Evolutionary conservation across 225 moss, liverwort and hornwort species (phyloP), one percentile per base, ranked within the genome.

Genomic region (Antitrichia curtipendula): DNA sequence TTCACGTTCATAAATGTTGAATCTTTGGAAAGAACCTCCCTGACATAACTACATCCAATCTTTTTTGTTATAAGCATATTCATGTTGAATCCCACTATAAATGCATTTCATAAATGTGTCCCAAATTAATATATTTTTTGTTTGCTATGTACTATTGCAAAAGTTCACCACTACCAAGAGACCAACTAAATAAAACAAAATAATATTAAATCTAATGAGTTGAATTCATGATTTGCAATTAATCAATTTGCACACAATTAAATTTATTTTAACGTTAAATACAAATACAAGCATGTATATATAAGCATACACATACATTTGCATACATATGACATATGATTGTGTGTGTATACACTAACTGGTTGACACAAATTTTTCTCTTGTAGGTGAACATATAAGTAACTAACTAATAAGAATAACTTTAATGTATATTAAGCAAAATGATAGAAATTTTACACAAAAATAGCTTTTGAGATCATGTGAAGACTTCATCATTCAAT

Each of bases 211-310:
- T 59, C 5, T 12, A 29, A 40, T 29, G 8, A 0, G 0, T 60
- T 31, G 8, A 29, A 40, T 1, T 43, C 9, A 19, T 28, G 2
- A 27, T 60, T 80, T 41, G 7, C 2, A 60, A 20, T 6, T 43
- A 2, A 59, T 4, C 38, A 23, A 13, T 24, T 4, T 69, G 40
- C 2, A n/a, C 7, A 40, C n/a, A 69, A 69, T 69, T 69, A 13
- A 13, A 40, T 23, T 1, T n/a, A 38, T 38, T 22, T 66, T 3
- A 40, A 70, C 13, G 14, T 25, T 69, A 25, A 23, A 69, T 24
- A 4, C 14, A 38, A 20, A 19, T 64, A 18, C 9, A 0, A 14
- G 2, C 1, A 15, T 0, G 5, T 6, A 20, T 0, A n/a, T 6
- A 20, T 6, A 19, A 3, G 19, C 3, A 7, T 3, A 18, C 4